Percentiles rank a stretch among this genome's conserved stretches.
Conservation (phyloP, 129 eudicot species). For the Arctium minus region DNA sequence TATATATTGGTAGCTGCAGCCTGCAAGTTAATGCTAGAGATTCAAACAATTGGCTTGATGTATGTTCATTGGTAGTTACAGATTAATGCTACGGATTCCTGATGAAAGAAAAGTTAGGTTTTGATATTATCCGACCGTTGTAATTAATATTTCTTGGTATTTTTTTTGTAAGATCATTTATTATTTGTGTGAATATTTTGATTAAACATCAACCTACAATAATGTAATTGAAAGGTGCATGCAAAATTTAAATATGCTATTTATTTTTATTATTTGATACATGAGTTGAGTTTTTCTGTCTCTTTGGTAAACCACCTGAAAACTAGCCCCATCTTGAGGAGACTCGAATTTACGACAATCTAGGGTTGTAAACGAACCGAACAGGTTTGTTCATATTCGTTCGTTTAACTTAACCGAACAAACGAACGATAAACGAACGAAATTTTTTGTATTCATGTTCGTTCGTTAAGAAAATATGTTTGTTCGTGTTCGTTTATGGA, state of each 20-base stretch:
- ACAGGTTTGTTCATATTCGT: no score
- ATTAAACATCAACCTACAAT: not conserved
- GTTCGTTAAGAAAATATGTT: no score
- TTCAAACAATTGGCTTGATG: slow-evolving; percentile 14
- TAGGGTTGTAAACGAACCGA: no score
- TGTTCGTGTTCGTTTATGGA: no score
- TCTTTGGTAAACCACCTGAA: not conserved
- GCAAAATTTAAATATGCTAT: not conserved
- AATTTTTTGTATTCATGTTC: no score
- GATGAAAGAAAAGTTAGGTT: slow-evolving; percentile 26
- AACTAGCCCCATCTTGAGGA: not conserved
- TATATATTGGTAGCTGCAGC: slow-evolving; percentile 23
- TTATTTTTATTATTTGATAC: not conserved
- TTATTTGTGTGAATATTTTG: not conserved
- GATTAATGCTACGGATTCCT: slow-evolving; percentile 1
- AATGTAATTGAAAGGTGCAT: not conserved
- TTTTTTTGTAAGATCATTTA: not conserved
- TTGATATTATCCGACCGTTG: slow-evolving; percentile 10
- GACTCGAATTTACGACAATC: not conserved
- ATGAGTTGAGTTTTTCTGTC: not conserved
- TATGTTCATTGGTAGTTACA: slow-evolving; percentile 5
- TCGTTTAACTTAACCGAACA: no score
- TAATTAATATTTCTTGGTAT: not conserved
- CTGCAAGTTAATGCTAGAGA: slow-evolving; percentile 19
- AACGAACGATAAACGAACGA: no score